These are phyloP conservation scores for Hypoxylon sp. DNA, from an alignment of 2,329 filamentous ascomycete species.

Conservation along the genomic window DNA sequence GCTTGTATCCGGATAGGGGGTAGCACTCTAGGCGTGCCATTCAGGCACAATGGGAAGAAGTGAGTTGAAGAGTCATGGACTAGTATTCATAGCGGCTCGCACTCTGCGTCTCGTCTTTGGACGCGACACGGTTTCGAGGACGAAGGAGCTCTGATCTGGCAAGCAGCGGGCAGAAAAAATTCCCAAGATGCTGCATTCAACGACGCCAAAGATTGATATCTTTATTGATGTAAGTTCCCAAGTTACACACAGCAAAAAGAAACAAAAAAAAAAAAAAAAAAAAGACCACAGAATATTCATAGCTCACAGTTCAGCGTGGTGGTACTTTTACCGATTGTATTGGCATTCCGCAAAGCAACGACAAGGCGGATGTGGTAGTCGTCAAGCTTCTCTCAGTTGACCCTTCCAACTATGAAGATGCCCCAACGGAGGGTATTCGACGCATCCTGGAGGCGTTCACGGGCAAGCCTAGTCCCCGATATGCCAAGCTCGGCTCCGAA, in stretches of 20 bases:
- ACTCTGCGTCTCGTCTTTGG: background rate
- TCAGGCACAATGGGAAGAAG: background rate
- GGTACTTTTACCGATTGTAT: constrained; percentile 38
- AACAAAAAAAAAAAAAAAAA: too few species aligned
- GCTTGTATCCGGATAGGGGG: background rate
- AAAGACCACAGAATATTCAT: background rate
- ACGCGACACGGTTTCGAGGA: background rate
- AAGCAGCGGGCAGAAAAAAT: background rate
- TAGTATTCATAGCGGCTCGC: background rate
- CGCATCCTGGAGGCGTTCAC: constrained; percentile 69
- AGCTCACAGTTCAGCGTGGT: constrained; percentile 26
- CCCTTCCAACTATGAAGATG: constrained; percentile 73
- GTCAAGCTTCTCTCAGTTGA: constrained; percentile 80
- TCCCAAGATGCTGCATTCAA: constrained; percentile 15
- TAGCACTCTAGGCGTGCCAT: background rate
- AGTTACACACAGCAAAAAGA: too few species aligned
- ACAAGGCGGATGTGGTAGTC: constrained; percentile 73
- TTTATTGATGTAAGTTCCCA: constrained; percentile 32
- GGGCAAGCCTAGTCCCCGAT: constrained; percentile 60
- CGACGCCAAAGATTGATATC: constrained; percentile 30
- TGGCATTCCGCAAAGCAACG: constrained; percentile 65
- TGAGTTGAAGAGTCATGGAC: background rate
- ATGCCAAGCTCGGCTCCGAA: constrained; percentile 45
- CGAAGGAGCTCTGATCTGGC: background rate
- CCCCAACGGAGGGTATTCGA: constrained; percentile 75